Conservation (phyloP, 768 basidiomycete species). For the Amanita rubescens region DNA sequence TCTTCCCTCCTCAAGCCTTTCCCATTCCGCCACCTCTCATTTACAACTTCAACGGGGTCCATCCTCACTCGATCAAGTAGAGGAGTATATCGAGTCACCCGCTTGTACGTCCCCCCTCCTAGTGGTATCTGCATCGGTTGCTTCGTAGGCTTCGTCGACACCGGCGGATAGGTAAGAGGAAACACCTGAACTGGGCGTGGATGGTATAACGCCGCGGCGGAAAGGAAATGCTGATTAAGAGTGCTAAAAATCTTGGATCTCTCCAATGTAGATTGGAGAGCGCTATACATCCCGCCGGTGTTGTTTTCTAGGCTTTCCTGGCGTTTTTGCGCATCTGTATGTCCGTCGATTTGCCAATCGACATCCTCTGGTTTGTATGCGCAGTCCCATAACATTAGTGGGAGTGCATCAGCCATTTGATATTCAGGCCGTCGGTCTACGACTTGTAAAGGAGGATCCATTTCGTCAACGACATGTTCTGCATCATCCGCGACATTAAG, state of each 20-base stretch:
- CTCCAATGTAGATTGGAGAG: constrained; percentile 45
- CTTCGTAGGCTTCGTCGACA: constrained; percentile 11
- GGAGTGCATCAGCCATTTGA: constrained; percentile 88
- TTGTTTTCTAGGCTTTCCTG: constrained; percentile 14
- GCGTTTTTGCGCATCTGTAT: constrained; percentile 21
- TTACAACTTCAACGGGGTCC: constrained; percentile 64
- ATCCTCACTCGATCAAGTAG: constrained; percentile 61
- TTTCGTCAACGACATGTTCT: constrained; percentile 17
- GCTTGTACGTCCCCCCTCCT: constrained; percentile 64
- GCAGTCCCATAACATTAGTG: constrained; percentile 90
- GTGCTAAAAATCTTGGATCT: constrained; percentile 59
- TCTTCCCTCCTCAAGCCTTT: constrained; percentile 46
- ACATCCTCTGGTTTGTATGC: constrained; percentile 60
- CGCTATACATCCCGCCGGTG: constrained; percentile 38
- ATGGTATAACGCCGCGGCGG: constrained; percentile 47
- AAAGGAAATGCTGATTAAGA: constrained; percentile 59
- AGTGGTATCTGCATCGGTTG: constrained; percentile 36
- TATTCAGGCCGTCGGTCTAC: constrained; percentile 80
- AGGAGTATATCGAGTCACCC: constrained; percentile 56
- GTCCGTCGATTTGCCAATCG: constrained; percentile 60
- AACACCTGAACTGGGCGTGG: constrained; percentile 29
- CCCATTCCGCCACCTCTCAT: constrained; percentile 72
- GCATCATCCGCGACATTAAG: constrained; percentile 58
- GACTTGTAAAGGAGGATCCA: constrained; percentile 29
- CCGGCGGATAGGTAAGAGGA: constrained; percentile 24